Conservation (phyloP, 495 filamentous ascomycete species). For the Rostrohypoxylon terebratum region DNA sequence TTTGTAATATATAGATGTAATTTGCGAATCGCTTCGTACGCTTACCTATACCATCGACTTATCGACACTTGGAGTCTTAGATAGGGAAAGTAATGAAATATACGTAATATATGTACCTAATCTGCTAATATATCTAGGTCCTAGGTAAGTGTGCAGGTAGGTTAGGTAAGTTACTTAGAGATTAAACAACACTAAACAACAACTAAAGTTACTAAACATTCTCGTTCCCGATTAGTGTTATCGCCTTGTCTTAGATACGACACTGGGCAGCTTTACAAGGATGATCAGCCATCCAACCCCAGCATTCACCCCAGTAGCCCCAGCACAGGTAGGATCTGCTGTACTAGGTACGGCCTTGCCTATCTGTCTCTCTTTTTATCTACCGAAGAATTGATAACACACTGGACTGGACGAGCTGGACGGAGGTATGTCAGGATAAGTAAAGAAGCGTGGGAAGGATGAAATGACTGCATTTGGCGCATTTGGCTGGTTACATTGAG, state of each 20-base stretch:
- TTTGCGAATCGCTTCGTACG: neutral
- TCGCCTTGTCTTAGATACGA: neutral
- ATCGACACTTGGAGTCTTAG: too few species aligned
- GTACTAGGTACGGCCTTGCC: slow-evolving; percentile 9
- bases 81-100: neutral
- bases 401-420: slow-evolving; percentile 4
- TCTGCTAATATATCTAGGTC: too few species aligned
- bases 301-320: neutral
- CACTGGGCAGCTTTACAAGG: slow-evolving; percentile 13
- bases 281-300: slow-evolving; percentile 3
- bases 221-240: neutral
- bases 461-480: too few species aligned
- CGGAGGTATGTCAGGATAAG: slow-evolving; percentile 17
- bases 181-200: too few species aligned
- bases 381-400: slow-evolving; percentile 20
- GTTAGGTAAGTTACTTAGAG: slow-evolving; percentile 2
- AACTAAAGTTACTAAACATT: too few species aligned
- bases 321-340: slow-evolving; percentile 23
- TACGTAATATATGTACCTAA: too few species aligned
- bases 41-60: neutral
- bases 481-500: slow-evolving; percentile 20
- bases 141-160: neutral
- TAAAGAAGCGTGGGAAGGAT: neutral
- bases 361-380: slow-evolving; percentile 6
- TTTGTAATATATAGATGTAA: neutral